Conservation (phyloP, 2,329 filamentous ascomycete genomes). For the Aureobasidium sp. region DNA sequence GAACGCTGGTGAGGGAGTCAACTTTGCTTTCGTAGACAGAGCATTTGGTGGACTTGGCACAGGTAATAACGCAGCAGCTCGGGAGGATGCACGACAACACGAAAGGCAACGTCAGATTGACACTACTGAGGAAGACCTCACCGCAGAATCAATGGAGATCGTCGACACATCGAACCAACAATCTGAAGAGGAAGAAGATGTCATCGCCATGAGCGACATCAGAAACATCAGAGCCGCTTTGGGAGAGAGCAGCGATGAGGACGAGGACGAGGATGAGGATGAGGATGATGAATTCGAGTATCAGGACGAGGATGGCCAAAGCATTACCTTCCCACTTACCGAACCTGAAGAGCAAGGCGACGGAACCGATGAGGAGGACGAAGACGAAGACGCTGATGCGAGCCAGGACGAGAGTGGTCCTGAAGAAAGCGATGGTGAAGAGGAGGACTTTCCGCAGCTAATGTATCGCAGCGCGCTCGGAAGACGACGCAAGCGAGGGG, state of each 20-base stretch:
- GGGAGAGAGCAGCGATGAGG: slow-evolving; percentile 14
- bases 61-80: slow-evolving; percentile 28
- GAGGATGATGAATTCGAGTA: no score
- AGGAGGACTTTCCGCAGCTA: slow-evolving; percentile 26
- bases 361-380: slow-evolving; percentile 12
- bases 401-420: slow-evolving; percentile 15
- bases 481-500: slow-evolving; percentile 36
- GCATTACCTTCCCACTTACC: not conserved
- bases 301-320: slow-evolving; percentile 10
- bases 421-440: slow-evolving; percentile 16
- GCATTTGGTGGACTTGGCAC: slow-evolving; percentile 53
- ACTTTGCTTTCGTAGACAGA: slow-evolving; percentile 48
- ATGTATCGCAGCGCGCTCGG: slow-evolving; percentile 43
- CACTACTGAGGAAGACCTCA: slow-evolving; percentile 27
- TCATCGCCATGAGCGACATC: slow-evolving; percentile 10
- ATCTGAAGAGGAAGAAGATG: slow-evolving; percentile 9
- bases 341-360: not conserved
- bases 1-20: slow-evolving; percentile 46
- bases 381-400: slow-evolving; percentile 17
- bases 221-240: slow-evolving; percentile 7
- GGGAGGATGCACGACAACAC: slow-evolving; percentile 32
- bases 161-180: slow-evolving; percentile 24
- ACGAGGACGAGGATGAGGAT: not conserved
- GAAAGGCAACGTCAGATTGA: slow-evolving; percentile 40
- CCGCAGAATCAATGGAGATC: slow-evolving; percentile 27